These are phyloP conservation scores for Oryza officinalis DNA, from an alignment of 176 grass and related monocot species.

Conservation along the genomic window DNA sequence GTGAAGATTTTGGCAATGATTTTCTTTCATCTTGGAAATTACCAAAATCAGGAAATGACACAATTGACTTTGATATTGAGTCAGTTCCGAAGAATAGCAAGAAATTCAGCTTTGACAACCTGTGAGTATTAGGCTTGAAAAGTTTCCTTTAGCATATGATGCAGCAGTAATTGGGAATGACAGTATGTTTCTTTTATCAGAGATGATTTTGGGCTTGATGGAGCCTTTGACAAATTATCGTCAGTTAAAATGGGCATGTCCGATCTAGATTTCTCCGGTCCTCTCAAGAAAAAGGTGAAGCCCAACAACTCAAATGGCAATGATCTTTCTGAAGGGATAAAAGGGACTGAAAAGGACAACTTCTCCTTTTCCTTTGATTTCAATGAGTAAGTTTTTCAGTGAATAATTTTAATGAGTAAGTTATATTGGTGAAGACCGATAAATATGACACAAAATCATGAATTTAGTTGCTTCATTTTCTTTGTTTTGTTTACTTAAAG, in stretches of 20 bases:
- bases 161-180: constrained; percentile 22
- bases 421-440: constrained; percentile 29
- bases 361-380: constrained; percentile 95
- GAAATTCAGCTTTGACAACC: constrained; percentile 79
- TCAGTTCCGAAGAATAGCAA: constrained; percentile 62
- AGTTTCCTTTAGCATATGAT: constrained; percentile 25
- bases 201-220: constrained; percentile 91
- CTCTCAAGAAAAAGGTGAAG: constrained; percentile 70
- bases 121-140: constrained; percentile 58
- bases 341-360: constrained; percentile 61
- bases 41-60: constrained; percentile 56
- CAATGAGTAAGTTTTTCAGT: constrained; percentile 59
- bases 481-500: constrained; percentile 59
- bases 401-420: constrained; percentile 31
- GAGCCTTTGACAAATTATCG: constrained; percentile 80
- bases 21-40: constrained; percentile 87
- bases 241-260: constrained; percentile 86
- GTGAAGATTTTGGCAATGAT: constrained; percentile 89
- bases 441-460: constrained; percentile 23
- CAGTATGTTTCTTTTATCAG: constrained; percentile 48
- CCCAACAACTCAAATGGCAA: constrained; percentile 51
- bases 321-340: constrained; percentile 53
- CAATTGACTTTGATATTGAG: constrained; percentile 71
- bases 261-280: constrained; percentile 83
- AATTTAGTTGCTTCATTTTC: constrained; percentile 32